Evolutionary conservation across 2,329 filamentous ascomycete genomes (phyloP).

Genomic region (Microcyclosporella mali): DNA sequence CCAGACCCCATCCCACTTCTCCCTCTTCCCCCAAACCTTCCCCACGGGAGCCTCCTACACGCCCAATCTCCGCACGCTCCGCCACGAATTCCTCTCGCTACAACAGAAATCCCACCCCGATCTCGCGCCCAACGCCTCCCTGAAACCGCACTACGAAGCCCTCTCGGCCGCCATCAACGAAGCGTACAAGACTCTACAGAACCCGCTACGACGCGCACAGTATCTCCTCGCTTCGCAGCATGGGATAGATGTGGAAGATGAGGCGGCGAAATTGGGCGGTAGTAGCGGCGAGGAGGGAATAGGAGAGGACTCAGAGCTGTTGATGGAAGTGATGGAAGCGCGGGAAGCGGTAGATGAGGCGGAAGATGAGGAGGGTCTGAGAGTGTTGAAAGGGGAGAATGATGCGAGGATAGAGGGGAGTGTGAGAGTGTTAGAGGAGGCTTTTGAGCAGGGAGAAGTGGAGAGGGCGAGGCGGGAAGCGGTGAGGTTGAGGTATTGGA

Average conservation of each 20-base stretch:
- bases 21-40: conserved; percentile 77
- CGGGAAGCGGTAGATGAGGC: conserved; percentile 54
- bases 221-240: conserved; percentile 64
- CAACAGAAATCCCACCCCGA: conserved; percentile 75
- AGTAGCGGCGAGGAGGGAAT: too few relatives aligned
- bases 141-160: conserved; percentile 61
- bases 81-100: conserved; percentile 77
- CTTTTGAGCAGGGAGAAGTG: conserved; percentile 62
- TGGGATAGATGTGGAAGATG: conserved; percentile 75
- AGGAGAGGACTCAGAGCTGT: conserved; percentile 59
- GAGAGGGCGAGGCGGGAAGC: conserved; percentile 64
- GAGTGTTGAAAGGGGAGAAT: conserved; percentile 57
- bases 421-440: conserved; percentile 55
- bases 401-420: conserved; percentile 58
- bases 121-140: conserved; percentile 42
- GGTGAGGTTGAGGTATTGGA: conserved; percentile 80
- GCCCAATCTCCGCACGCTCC: conserved; percentile 63
- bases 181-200: conserved; percentile 77
- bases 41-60: conserved; percentile 69
- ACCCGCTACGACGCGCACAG: conserved; percentile 77
- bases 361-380: conserved; percentile 57
- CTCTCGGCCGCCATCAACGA: conserved; percentile 82
- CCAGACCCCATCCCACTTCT: conserved; percentile 81
- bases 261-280: conserved; percentile 58
- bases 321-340: conserved; percentile 75